Base-by-base conservation (phyloP, 176 grass and related monocot species). In the Carex littledalei region DNA sequence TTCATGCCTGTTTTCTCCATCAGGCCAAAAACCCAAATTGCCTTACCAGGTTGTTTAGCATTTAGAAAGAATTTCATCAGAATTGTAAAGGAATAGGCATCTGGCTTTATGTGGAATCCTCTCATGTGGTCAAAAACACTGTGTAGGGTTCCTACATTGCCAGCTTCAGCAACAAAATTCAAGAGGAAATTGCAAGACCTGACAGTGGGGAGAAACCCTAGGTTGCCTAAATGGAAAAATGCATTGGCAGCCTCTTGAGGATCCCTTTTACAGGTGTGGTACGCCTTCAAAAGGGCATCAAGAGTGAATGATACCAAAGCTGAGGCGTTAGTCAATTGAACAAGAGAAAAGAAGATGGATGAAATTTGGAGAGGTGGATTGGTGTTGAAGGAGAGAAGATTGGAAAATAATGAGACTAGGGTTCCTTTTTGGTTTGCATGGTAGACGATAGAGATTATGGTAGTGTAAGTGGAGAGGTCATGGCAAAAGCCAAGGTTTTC, bases 231-330 rank as follows among this genome's bases (percentile, higher is more conserved):
- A 50, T 84, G 64, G 53, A 54, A 73, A 79, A 97, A 91, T 2
- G 87, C 10, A 35, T 84, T 56, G 16, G 58, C 16, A 17, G 90
- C 88, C 20, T 85, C 89, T 67, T 62, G 29, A n/a, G 61, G 80
- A 52, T 85, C 52, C 12, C 78, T 20, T 32, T 35, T 20, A 55
- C 73, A 91, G 63, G 12, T 63, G 8, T 63, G 50, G 78, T 78
- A 90, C n/a, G 94, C 84, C 73, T 84, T 90, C 56, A 94, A 81
- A 47, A 97, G 81, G 68, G 90, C 85, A 79, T 97, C 77, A 0
- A 85, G 2, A n/a, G 78, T 34, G 20, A 86, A 94, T 12, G 86
- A 78, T 62, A 93, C 74, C 14, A 56, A 50, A 31, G 63, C 6
- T 10, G 85, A 63, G 59, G 55, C 70, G 20, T 69, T 52, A 31